These are phyloP conservation scores for Tardiomyces digboiensis DNA, from an alignment of 1,139 yeast genomes.

Conservation along the genomic window DNA sequence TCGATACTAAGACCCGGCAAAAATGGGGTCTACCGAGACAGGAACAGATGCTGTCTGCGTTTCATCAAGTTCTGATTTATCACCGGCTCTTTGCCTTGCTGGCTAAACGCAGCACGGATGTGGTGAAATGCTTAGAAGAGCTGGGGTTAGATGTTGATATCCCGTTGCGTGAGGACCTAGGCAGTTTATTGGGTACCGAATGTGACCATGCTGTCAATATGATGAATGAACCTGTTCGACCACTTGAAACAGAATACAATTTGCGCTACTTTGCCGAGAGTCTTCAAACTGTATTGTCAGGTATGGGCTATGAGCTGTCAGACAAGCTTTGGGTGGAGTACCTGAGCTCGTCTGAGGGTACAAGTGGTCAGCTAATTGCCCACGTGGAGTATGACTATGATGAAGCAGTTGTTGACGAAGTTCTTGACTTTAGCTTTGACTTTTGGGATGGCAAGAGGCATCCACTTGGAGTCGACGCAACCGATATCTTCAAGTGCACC, in stretches of 20 bases:
- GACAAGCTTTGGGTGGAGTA: background rate
- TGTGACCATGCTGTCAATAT: too few species aligned
- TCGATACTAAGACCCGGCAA: conserved; percentile 25
- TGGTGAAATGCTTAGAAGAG: background rate
- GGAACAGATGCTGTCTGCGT: conserved; percentile 21
- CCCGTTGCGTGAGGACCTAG: background rate
- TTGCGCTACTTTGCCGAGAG: too few species aligned
- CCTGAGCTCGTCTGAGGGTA: background rate
- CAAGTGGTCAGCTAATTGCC: conserved; percentile 7
- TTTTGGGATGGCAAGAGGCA: conserved; percentile 19
- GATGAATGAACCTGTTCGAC: too few species aligned
- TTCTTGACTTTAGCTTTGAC: conserved; percentile 16
- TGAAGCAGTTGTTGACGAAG: conserved; percentile 8
- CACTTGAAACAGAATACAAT: too few species aligned
- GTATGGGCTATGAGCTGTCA: too few species aligned
- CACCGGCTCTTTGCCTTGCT: conserved; percentile 11
- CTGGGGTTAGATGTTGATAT: background rate
- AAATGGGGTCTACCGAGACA: conserved; percentile 10
- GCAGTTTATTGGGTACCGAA: background rate
- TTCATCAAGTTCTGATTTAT: conserved; percentile 25
- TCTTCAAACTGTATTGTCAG: too few species aligned
- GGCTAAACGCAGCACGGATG: background rate
- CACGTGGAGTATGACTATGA: conserved; percentile 13
- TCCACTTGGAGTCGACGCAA: conserved; percentile 18
- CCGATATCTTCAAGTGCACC: conserved; percentile 11